These are phyloP conservation scores for Clarireedia paspali DNA, from an alignment of 2,329 filamentous ascomycete species.

Conservation along the genomic window DNA sequence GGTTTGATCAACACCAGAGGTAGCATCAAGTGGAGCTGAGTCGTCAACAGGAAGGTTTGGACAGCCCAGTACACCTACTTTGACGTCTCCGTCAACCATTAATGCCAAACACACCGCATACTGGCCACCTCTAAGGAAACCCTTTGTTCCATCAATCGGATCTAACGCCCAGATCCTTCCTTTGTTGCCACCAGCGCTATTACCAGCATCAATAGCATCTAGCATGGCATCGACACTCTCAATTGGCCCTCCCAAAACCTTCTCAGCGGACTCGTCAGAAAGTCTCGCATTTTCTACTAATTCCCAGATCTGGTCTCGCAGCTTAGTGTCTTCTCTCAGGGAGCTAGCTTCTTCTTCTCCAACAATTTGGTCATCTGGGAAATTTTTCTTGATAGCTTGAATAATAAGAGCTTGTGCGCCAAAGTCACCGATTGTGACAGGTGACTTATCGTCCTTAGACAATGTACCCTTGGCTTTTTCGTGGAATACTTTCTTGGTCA, in stretches of 20 bases:
- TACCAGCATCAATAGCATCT: slow-evolving; percentile 58
- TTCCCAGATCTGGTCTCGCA: slow-evolving; percentile 75
- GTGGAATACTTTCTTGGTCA: slow-evolving; percentile 72
- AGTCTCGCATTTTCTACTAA: slow-evolving; percentile 69
- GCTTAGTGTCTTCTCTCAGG: slow-evolving; percentile 61
- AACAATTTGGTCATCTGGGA: slow-evolving; percentile 85
- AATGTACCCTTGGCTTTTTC: slow-evolving; percentile 92
- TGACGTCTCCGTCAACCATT: slow-evolving; percentile 88
- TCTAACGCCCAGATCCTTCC: slow-evolving; percentile 94
- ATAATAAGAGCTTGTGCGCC: slow-evolving; percentile 97
- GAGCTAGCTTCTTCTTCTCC: slow-evolving; percentile 88
- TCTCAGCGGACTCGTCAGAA: slow-evolving; percentile 55
- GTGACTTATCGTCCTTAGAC: slow-evolving; percentile 90
- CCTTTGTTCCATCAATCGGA: slow-evolving; percentile 96
- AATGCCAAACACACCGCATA: slow-evolving; percentile 92
- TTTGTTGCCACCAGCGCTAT: slow-evolving; percentile 60
- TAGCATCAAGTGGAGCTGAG: slow-evolving; percentile 57
- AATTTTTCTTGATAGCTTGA: slow-evolving; percentile 77
- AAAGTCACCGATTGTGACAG: slow-evolving; percentile 96
- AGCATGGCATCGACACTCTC: slow-evolving; percentile 59
- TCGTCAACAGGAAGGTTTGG: slow-evolving; percentile 92
- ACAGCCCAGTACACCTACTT: slow-evolving; percentile 89
- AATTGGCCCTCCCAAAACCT: slow-evolving; percentile 62
- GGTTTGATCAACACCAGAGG: slow-evolving; percentile 66
- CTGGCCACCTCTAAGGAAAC: slow-evolving; percentile 90